These are phyloP conservation scores for Scenedesmus sp. DNA, from an alignment of 163 green algal genomes.

Conservation along the genomic window DNA sequence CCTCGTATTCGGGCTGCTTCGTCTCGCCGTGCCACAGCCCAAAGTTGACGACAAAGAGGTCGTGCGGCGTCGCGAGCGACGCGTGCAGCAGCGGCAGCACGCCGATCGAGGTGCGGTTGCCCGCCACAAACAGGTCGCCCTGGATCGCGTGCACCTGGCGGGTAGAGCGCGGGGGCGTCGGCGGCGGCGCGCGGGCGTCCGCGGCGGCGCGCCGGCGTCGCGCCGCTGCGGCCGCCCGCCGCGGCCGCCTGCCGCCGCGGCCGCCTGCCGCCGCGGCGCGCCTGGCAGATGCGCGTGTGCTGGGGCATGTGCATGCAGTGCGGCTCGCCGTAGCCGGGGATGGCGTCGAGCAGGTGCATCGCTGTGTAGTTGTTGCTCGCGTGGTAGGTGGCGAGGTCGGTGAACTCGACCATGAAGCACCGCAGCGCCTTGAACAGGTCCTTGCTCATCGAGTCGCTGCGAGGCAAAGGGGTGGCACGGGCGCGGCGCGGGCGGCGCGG, in stretches of 20 bases:
- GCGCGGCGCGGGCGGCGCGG: neutral
- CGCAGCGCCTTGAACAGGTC: conserved; percentile 39
- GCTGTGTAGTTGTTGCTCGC: conserved; percentile 45
- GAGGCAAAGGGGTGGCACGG: too few relatives aligned
- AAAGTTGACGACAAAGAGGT: conserved; percentile 40
- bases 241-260: neutral
- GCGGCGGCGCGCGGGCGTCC: neutral
- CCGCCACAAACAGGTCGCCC: conserved; percentile 39
- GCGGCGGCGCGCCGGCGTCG: neutral
- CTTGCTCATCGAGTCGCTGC: conserved; percentile 47
- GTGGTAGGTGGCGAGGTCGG: conserved; percentile 37
- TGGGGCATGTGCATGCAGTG: conserved; percentile 43
- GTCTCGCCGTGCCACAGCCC: conserved; percentile 44
- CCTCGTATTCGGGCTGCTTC: conserved; percentile 12
- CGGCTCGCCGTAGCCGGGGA: conserved; percentile 35
- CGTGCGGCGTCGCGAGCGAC: neutral
- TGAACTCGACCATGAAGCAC: conserved; percentile 47
- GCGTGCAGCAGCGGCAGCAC: conserved; percentile 37
- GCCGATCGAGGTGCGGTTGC: conserved; percentile 26
- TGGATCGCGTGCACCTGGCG: conserved; percentile 42
- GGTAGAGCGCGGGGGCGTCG: neutral
- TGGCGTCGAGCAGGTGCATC: conserved; percentile 35
- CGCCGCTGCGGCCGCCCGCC: neutral
- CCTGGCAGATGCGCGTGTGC: conserved; percentile 31
- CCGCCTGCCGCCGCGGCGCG: neutral